A percentile compares a stretch with the other conserved stretches of the same genome.
phyloP scores from a whole-genome alignment of 768 basidiomycete species.

The Boletus sp. region DNA sequence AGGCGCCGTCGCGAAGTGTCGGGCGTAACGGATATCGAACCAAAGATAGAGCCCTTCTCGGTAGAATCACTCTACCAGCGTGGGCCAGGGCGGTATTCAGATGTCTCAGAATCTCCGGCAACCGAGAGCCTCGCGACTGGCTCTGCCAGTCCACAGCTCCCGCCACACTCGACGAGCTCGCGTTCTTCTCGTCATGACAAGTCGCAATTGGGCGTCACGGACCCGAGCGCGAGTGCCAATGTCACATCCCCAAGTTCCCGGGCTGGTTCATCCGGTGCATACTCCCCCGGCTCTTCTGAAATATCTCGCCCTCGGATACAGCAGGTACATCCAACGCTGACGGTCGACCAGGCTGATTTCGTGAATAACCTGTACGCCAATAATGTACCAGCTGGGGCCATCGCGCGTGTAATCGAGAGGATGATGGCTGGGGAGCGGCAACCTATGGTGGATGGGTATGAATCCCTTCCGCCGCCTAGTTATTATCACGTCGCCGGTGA shows the following conservation, averaged over 20 bases:
- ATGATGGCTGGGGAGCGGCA: conserved; percentile 17
- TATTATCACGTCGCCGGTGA: conserved; percentile 4
- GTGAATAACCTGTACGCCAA: conserved; percentile 13
- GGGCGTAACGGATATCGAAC: neutral
- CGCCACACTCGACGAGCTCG: neutral
- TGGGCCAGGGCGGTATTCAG: neutral
- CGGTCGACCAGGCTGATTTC: conserved; percentile 21
- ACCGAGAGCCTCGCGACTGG: neutral
- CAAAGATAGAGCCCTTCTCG: conserved; percentile 5
- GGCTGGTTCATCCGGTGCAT: neutral
- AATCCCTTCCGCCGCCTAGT: conserved; percentile 14
- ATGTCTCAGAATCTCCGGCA: neutral
- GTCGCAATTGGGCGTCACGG: neutral
- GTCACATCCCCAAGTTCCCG: neutral
- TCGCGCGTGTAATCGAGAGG: conserved; percentile 20
- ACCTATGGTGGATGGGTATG: conserved; percentile 6
- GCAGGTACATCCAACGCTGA: conserved; percentile 10
- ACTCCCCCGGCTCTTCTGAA: neutral
- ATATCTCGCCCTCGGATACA: conserved; percentile 1
- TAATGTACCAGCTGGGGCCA: conserved; percentile 14
- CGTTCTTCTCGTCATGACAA: neutral
- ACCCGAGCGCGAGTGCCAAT: neutral
- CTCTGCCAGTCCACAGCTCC: neutral
- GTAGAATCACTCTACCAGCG: neutral
- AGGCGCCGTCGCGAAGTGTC: neutral